Conservation (phyloP, 805 yeast genomes). For the Yamadazyma philogaea region DNA sequence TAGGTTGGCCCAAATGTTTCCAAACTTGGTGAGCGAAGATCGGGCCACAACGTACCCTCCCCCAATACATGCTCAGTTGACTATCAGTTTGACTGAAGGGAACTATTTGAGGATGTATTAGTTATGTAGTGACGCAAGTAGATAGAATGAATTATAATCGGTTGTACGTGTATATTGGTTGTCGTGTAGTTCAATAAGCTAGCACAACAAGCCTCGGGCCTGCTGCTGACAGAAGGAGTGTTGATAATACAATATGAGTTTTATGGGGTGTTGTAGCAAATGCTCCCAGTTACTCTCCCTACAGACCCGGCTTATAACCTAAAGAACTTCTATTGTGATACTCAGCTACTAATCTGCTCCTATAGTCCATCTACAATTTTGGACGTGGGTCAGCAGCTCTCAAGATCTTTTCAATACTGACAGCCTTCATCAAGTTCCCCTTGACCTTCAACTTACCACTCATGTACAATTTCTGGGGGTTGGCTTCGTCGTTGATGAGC, state of each 20-base stretch:
- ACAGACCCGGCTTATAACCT: too few species aligned
- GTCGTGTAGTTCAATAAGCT: too few species aligned
- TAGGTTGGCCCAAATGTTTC: constrained; percentile 30
- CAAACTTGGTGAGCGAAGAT: constrained; percentile 17
- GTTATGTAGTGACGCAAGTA: neutral
- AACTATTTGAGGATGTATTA: constrained; percentile 13
- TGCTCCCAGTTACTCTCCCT: too few species aligned
- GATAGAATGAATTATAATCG: too few species aligned
- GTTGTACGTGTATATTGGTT: too few species aligned
- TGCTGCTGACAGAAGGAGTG: neutral
- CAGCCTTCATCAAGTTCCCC: constrained; percentile 85
- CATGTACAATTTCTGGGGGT: constrained; percentile 75
- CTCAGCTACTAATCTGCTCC: too few species aligned
- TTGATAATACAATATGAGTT: too few species aligned
- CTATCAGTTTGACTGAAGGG: constrained; percentile 16
- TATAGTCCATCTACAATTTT: constrained; percentile 33
- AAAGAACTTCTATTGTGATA: too few species aligned
- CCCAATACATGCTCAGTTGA: constrained; percentile 17
- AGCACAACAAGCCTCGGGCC: neutral
- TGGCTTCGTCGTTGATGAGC: constrained; percentile 67
- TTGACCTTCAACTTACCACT: constrained; percentile 74
- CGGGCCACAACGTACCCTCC: constrained; percentile 14
- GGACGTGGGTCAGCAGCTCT: constrained; percentile 42
- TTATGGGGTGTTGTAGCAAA: too few species aligned
- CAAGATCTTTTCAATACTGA: constrained; percentile 60